Evolutionary conservation across 192 early-diverging fungal genomes (phyloP), one percentile per base, ranked within the genome.

Genomic region (Endogone sp.): DNA sequence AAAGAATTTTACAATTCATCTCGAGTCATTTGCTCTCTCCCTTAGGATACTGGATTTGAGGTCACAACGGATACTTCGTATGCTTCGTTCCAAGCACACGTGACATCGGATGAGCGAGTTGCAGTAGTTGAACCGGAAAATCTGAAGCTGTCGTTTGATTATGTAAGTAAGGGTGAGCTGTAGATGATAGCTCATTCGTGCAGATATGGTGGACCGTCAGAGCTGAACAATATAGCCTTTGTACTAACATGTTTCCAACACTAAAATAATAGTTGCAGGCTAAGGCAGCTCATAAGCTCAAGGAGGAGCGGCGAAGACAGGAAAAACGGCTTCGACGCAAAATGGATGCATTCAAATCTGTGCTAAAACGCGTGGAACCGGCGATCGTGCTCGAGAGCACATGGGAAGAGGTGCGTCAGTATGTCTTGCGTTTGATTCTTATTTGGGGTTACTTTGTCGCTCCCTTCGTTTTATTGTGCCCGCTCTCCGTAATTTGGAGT

Each of bases 261-360:
- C 73, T 28, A 30, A 82, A 62, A 81, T 89, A 65, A 30, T 31
- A 76, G 71, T 28, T 76, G 3, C 65, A 76, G 56, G 28, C 60
- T 16, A 90, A 88, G 75, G 90, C 85, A 3, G 64, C 76, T 28
- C 75, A 80, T 21, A 72, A 79, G 61, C 76, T 82, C 56, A 88
- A 91, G 49, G 93, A 96, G 49, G 91, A 93, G 24, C 83, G 82
- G 54, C 84, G 90, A 29, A 75, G 88, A 29, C 79, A 88, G 62
- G 89, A 90, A 64, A 91, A 86, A 30, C 83, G 86, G 62, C 71
- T 86, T 2, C 82, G 85, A 55, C 89, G 90, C 67, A 89, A 89
- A 57, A 79, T 92, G 71, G 94, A 96, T 63, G 88, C 86, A 20
- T 88, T 96, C 64, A 90, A 85, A 66, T 88, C 84, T 58, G 77